These are phyloP conservation scores for Aspergillus haitiensis DNA, from an alignment of 495 filamentous ascomycete species.

Conservation along the genomic window DNA sequence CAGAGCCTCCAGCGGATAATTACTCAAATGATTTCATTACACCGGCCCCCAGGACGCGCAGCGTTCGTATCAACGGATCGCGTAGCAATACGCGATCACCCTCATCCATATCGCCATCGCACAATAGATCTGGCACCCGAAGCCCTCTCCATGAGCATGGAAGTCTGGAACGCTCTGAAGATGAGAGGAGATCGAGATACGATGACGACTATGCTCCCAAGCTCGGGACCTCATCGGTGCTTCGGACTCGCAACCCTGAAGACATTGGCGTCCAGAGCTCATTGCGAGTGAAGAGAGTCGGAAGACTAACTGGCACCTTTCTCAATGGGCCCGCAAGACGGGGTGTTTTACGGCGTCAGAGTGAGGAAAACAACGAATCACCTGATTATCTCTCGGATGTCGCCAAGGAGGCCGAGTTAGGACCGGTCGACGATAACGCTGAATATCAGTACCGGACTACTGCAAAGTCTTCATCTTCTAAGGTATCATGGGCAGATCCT, in stretches of 20 bases:
- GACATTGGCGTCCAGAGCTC: constrained; percentile 65
- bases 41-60: constrained; percentile 62
- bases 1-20: constrained; percentile 30
- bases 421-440: constrained; percentile 27
- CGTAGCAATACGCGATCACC: constrained; percentile 41
- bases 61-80: constrained; percentile 57
- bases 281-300: constrained; percentile 70
- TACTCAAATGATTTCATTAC: constrained; percentile 60
- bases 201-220: constrained; percentile 49
- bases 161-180: constrained; percentile 44
- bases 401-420: constrained; percentile 27
- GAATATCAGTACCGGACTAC: constrained; percentile 33
- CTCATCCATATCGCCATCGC: constrained; percentile 43
- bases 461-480: constrained; percentile 42
- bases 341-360: constrained; percentile 67
- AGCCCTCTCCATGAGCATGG: constrained; percentile 39
- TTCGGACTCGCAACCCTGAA: constrained; percentile 50
- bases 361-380: constrained; percentile 63
- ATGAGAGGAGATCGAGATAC: constrained; percentile 44
- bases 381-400: constrained; percentile 34
- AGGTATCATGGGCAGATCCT: constrained; percentile 50
- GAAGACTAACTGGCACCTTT: constrained; percentile 69
- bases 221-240: constrained; percentile 50
- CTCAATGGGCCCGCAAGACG: constrained; percentile 72
- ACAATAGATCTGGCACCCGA: constrained; percentile 38